A percentile compares a stretch with the other conserved stretches of the same genome.
phyloP scores from a whole-genome alignment of 2,329 filamentous ascomycete genomes.

The Hansfordia pulvinata region DNA sequence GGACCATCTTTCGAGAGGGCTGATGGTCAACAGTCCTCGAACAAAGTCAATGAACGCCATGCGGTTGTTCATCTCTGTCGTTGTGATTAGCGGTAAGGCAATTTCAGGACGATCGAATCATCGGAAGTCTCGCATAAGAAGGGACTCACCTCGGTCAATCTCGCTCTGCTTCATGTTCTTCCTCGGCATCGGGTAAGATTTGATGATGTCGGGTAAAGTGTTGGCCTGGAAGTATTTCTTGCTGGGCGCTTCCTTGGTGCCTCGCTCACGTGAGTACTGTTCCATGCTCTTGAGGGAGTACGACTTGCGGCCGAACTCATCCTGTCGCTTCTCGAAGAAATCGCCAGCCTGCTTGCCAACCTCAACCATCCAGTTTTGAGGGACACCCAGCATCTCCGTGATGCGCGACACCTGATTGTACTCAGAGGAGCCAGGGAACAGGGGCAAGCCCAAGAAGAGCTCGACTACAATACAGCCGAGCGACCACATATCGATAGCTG shows the following conservation, averaged over 20 bases:
- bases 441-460: conserved; percentile 81
- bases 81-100: conserved; percentile 2
- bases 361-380: conserved; percentile 97
- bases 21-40: conserved; percentile 81
- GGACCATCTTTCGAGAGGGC: conserved; percentile 92
- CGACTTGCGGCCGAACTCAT: conserved; percentile 83
- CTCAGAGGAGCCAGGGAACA: conserved; percentile 95
- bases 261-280: conserved; percentile 89
- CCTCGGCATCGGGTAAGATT: conserved; percentile 92
- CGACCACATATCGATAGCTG: conserved; percentile 99
- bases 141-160: conserved; percentile 72
- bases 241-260: conserved; percentile 95
- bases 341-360: conserved; percentile 96
- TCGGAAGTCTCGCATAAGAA: too few relatives aligned
- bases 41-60: conserved; percentile 98
- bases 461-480: conserved; percentile 97
- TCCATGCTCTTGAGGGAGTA: conserved; percentile 96
- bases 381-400: conserved; percentile 93
- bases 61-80: conserved; percentile 90
- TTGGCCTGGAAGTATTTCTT: conserved; percentile 98
- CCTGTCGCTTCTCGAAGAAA: conserved; percentile 85
- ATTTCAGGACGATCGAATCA: conserved; percentile 4
- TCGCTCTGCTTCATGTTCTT: conserved; percentile 99
- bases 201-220: conserved; percentile 91
- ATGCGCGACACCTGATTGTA: conserved; percentile 98